Base-by-base conservation (phyloP, 768 basidiomycete genomes). In the Lyophyllum atratum region DNA sequence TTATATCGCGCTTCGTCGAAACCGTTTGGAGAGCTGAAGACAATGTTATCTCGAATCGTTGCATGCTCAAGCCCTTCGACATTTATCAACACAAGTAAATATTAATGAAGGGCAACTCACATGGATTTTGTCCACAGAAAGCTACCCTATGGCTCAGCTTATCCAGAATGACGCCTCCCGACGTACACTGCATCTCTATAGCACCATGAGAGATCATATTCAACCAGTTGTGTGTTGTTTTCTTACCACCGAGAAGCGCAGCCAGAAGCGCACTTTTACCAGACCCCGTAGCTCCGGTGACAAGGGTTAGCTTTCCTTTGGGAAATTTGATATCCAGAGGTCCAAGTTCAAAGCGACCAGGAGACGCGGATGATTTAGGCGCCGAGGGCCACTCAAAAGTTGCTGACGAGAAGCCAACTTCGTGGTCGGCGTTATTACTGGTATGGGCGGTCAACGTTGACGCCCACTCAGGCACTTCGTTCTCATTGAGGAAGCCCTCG, bases 381-480 rank as follows among this genome's bases (percentile, higher is more conserved):
- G 52, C 64, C 52, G 72, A 68, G 48, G 85, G 77, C 87, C 87
- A 89, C 59, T 80, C 76, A 59, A 89, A 87, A 0, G 70, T 68
- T 5, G 85, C 86, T 21, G 75, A 65, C 3, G 71, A 67, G 63
- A 88, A 88, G 1, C 86, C 86, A 29, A 85, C 70, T 25, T 73
- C 71, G 5, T 61, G 58, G 37, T 70, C 62, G 2, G 49, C 28
- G 25, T n/a, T 31, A 40, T 59, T 42, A 14, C 39, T 22, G 40
- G 60, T 49, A 0, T 68, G 54, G 7, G 70, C 67, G 56, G 82
- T 81, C 40, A 93, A 72, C 0, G 86, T 83, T 2, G 86, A 87
- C 1, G 90, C 91, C 87, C 89, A 92, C 29, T 82, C 82, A 0
- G 87, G 85, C 2, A 93, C 89, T 67, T 94, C 91, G 17, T 82